phyloP scores from a whole-genome alignment of 441 rosid genomes.

The Monsonia emarginata region DNA sequence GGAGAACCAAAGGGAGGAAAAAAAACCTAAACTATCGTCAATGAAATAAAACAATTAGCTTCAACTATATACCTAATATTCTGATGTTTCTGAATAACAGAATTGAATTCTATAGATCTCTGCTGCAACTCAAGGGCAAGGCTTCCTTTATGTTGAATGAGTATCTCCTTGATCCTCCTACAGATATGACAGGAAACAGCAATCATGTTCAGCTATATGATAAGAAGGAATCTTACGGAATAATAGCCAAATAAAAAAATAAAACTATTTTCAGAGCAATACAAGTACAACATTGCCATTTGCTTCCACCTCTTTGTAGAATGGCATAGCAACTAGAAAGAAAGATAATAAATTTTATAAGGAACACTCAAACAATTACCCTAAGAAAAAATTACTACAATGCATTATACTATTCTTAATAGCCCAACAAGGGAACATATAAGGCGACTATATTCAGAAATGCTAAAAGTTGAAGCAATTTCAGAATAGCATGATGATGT shows the following conservation, averaged over 20 bases:
- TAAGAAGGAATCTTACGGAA: neutral
- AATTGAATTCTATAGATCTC: slow-evolving; percentile 86
- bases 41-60: slow-evolving; percentile 11
- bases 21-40: slow-evolving; percentile 12
- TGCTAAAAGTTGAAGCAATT: neutral
- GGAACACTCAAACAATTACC: no score
- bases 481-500: neutral
- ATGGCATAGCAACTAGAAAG: no score
- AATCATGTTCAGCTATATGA: slow-evolving; percentile 5
- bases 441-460: neutral
- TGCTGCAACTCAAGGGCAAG: slow-evolving; percentile 98
- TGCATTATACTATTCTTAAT: neutral
- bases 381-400: no score
- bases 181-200: slow-evolving; percentile 13
- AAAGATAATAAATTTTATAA: no score
- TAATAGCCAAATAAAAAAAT: neutral
- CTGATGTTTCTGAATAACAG: slow-evolving; percentile 79
- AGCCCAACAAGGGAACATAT: neutral
- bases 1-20: neutral
- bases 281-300: neutral
- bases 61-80: slow-evolving; percentile 51
- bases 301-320: neutral
- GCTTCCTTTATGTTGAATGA: slow-evolving; percentile 65
- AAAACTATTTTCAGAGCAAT: no score
- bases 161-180: slow-evolving; percentile 73